Evolutionary conservation across 768 basidiomycete species (phyloP), one percentile per base, ranked within the genome.

Genomic region (Pleurotus ostreatus): DNA sequence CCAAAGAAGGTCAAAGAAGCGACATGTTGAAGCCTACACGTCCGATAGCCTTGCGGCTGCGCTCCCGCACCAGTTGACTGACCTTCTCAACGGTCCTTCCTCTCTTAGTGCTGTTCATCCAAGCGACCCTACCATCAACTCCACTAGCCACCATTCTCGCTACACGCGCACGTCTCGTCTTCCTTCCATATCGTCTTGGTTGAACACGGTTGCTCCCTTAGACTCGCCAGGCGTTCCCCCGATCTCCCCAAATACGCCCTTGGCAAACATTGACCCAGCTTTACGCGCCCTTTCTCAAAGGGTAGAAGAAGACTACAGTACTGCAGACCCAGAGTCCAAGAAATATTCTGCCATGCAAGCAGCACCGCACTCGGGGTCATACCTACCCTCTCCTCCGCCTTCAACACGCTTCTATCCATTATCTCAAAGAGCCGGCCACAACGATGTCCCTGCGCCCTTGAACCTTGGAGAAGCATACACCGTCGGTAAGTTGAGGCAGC

Each of bases 131-230:
- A 46, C 48, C 12, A 20, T 48, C 39, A 30, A 34, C n/a, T 56
- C 55, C 26, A 52, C 60, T 9, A 55, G 56, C 30, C 58, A 48
- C 46, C n/a, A n/a, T 2, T 12, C 56, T n/a, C 58, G 34, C 60
- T 11, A 59, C 45, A 55, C 25, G 60, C 26, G 59, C 59, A 55
- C 46, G 26, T 12, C 67, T 5, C 81, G 78, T 37, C 78, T 89
- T 9, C 86, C 86, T 0, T 75, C 86, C 49, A 88, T 89, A 48
- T 83, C 86, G 0, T 79, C 86, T 1, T 88, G 86, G 86, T 74
- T 88, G 79, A 79, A 46, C 59, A 60, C 61, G 57, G 62, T 47
- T 68, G 43, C 62, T 71, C 63, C 57, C 65, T 2, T 59, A 68
- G 62, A 68, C 72, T 48, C 70, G 72, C 47, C 72, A 69, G 0